phyloP scores from a whole-genome alignment of 1,284 basidiomycete species.

The Pyrrhoderma lamaoense region DNA sequence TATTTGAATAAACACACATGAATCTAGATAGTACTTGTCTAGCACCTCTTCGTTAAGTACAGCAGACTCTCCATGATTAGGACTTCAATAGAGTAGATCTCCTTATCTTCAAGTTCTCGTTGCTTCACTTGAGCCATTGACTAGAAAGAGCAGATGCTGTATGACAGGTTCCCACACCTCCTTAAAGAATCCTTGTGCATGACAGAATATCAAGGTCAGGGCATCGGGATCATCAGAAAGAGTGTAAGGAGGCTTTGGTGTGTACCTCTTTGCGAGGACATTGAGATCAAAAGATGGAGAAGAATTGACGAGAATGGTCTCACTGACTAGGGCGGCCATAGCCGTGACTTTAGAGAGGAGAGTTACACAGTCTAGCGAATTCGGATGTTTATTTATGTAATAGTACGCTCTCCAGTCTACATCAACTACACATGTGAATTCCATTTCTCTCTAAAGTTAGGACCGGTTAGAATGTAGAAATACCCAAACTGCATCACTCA shows the following conservation, averaged over 20 bases:
- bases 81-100: conserved; percentile 48
- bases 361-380: too few species aligned
- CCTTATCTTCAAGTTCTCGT: conserved; percentile 30
- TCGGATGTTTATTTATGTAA: too few species aligned
- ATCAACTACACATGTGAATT: too few species aligned
- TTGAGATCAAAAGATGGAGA: neutral
- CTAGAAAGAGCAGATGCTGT: conserved; percentile 34
- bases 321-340: neutral
- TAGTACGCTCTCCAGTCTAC: too few species aligned
- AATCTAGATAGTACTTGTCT: conserved; percentile 33
- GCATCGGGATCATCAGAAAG: conserved; percentile 31
- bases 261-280: neutral
- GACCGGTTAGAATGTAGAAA: too few species aligned
- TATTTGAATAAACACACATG: conserved; percentile 29
- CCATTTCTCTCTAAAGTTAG: too few species aligned
- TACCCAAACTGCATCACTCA: too few species aligned
- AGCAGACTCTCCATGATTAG: conserved; percentile 49
- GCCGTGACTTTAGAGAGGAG: too few species aligned
- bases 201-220: conserved; percentile 41
- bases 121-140: conserved; percentile 6
- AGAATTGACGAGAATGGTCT: neutral
- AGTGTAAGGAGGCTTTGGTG: conserved; percentile 11
- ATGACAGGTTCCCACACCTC: conserved; percentile 51
- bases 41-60: conserved; percentile 39
- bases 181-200: conserved; percentile 48